phyloP scores from a whole-genome alignment of 805 yeast species.

The Hanseniaspora vineae region DNA sequence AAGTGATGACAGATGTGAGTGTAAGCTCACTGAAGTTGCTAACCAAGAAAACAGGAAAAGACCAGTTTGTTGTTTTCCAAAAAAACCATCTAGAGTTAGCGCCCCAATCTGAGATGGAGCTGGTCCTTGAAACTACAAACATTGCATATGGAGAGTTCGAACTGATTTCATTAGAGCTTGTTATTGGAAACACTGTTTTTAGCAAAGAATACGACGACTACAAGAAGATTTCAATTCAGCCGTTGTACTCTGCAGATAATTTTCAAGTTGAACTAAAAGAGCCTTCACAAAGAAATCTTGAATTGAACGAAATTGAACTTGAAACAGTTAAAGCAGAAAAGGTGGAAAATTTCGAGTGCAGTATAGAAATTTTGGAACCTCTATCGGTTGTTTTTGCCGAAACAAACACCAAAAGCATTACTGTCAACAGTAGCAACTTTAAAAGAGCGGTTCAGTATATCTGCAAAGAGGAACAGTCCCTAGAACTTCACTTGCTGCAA shows the following conservation, averaged over 20 bases:
- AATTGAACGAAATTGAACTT: conserved; percentile 1
- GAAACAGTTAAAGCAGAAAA: not conserved
- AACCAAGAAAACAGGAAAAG: conserved; percentile 10
- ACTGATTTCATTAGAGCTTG: conserved; percentile 13
- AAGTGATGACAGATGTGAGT: conserved; percentile 8
- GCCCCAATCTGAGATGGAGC: not conserved
- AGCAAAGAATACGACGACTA: conserved; percentile 12
- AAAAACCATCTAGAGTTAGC: conserved; percentile 3
- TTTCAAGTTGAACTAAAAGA: conserved; percentile 9
- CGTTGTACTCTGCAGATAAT: conserved; percentile 10
- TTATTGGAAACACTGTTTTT: conserved; percentile 17
- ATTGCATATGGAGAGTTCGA: conserved; percentile 16
- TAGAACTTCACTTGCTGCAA: not conserved
- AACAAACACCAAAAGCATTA: too few relatives aligned
- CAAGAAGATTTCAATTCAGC: conserved; percentile 7
- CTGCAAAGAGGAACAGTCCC: not conserved
- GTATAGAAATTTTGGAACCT: not conserved
- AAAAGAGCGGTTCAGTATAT: not conserved
- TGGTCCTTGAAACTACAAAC: conserved; percentile 10
- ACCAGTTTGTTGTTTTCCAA: conserved; percentile 8
- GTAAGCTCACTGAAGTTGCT: conserved; percentile 11
- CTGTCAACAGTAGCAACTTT: too few relatives aligned
- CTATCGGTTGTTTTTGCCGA: too few relatives aligned
- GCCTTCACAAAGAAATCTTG: not conserved
- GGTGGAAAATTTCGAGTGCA: not conserved